A percentile compares a stretch with the other conserved stretches of the same genome.
Evolutionary conservation across 2,329 filamentous ascomycete species (phyloP).

Genomic region (Fusarium azukiicola): DNA sequence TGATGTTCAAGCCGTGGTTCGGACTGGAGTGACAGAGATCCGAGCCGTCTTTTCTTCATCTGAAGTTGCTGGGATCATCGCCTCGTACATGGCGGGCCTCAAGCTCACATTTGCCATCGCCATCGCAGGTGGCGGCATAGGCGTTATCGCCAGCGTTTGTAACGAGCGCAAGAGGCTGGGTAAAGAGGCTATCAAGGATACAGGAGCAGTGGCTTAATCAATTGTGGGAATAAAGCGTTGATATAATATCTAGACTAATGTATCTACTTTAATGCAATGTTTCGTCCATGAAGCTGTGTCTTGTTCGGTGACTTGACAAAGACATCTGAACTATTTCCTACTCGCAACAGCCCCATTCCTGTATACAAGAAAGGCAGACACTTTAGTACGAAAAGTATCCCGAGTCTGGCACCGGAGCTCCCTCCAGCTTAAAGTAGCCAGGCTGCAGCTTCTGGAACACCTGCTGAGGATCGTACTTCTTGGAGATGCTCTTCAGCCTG

Average conservation of each 20-base stretch:
- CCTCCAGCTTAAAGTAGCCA: constrained; percentile 64
- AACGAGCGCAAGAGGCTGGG: neutral
- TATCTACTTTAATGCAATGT: neutral
- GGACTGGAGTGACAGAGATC: constrained; percentile 76
- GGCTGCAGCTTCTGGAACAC: constrained; percentile 62
- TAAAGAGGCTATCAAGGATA: neutral
- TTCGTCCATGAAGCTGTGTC: neutral
- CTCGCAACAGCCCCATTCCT: neutral
- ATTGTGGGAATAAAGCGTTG: neutral
- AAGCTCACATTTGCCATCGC: constrained; percentile 81
- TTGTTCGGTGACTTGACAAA: too few relatives aligned
- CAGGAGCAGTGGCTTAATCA: neutral
- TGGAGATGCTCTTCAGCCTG: constrained; percentile 54
- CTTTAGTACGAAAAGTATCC: constrained; percentile 21
- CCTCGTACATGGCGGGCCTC: constrained; percentile 81
- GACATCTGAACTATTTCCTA: neutral
- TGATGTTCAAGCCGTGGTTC: constrained; percentile 60
- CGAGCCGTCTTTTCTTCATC: constrained; percentile 70
- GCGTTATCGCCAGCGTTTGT: neutral
- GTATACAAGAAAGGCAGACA: too few relatives aligned
- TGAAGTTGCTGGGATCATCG: constrained; percentile 74
- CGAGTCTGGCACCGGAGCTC: constrained; percentile 30
- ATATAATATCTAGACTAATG: neutral
- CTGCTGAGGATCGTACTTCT: constrained; percentile 63
- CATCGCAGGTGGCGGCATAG: constrained; percentile 69